Percentiles rank a stretch among this genome's conserved stretches.
These are phyloP conservation scores for Erucastrum elatum DNA, from an alignment of 345 rosid genomes.

Conservation along the genomic window DNA sequence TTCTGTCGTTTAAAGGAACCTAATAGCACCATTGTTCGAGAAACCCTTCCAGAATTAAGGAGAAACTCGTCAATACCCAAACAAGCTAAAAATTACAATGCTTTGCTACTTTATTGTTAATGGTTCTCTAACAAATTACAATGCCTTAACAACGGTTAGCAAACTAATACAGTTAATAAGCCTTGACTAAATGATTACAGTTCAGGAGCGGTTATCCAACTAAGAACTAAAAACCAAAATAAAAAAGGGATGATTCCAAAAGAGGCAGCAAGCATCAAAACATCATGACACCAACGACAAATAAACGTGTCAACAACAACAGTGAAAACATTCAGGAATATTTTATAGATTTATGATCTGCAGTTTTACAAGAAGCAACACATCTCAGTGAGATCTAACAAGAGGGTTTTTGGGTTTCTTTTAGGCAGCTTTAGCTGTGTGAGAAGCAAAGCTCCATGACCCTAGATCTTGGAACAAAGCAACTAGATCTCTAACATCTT, in stretches of 20 bases:
- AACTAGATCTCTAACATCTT: slow-evolving; percentile 44
- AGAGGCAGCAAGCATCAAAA: slow-evolving; percentile 1
- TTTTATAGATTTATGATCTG: slow-evolving; percentile 12
- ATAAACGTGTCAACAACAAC: slow-evolving; percentile 8
- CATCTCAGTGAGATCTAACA: neutral
- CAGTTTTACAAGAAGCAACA: slow-evolving; percentile 9
- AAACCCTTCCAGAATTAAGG: too few relatives aligned
- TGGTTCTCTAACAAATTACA: neutral
- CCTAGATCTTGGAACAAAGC: slow-evolving; percentile 44
- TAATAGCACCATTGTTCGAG: too few relatives aligned
- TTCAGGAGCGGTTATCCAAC: neutral
- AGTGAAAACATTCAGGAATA: neutral
- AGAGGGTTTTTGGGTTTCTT: neutral
- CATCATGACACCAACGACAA: slow-evolving; percentile 31
- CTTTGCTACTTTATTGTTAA: too few relatives aligned
- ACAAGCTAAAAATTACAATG: neutral
- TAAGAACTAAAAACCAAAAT: neutral
- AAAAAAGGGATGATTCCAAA: slow-evolving; percentile 21
- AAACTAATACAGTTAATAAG: neutral
- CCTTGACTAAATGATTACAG: neutral
- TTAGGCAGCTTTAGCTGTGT: slow-evolving; percentile 55
- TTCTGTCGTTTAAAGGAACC: neutral
- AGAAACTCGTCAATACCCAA: neutral
- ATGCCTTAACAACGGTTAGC: neutral
- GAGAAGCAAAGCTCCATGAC: slow-evolving; percentile 31